Evolutionary conservation across 208 protist species (phyloP).

Genomic region (Crithidia sp.): DNA sequence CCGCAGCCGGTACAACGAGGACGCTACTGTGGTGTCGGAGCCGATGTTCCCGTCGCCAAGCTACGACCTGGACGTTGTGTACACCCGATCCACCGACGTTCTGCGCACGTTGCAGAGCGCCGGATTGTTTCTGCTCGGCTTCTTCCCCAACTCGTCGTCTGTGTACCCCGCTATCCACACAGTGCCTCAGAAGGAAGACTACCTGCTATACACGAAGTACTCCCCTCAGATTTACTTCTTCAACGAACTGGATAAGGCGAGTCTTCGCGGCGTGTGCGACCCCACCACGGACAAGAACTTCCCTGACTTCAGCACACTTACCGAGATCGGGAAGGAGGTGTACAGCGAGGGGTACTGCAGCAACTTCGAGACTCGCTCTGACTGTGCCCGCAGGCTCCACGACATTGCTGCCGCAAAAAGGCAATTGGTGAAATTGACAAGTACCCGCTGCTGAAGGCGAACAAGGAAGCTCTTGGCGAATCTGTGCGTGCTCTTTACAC

Average conservation of each 20-base stretch:
- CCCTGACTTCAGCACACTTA: constrained; percentile 14
- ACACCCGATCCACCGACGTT: constrained; percentile 56
- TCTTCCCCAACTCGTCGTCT: constrained; percentile 36
- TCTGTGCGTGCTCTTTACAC: constrained; percentile 8
- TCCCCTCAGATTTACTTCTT: constrained; percentile 19
- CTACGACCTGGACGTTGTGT: constrained; percentile 50
- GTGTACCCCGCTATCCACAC: constrained; percentile 38
- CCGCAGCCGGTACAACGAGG: constrained; percentile 44
- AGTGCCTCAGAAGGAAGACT: constrained; percentile 16
- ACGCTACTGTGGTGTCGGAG: constrained; percentile 26
- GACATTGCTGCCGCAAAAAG: constrained; percentile 29
- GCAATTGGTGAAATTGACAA: constrained; percentile 12
- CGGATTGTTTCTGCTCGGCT: constrained; percentile 37
- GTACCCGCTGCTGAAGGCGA: constrained; percentile 23
- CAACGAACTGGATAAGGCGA: constrained; percentile 8
- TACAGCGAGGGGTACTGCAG: constrained; percentile 32
- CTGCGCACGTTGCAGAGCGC: constrained; percentile 59
- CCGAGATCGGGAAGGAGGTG: constrained; percentile 22
- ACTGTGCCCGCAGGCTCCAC: constrained; percentile 19
- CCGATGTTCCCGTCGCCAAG: constrained; percentile 33
- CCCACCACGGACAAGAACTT: constrained; percentile 20
- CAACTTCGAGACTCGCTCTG: constrained; percentile 2
- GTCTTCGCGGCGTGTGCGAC: constrained; percentile 16
- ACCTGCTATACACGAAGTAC: constrained; percentile 26
- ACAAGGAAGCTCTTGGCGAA: background rate